Evolutionary conservation across 495 filamentous ascomycete species (phyloP).

Genomic region (Tetracladium setigerum): DNA sequence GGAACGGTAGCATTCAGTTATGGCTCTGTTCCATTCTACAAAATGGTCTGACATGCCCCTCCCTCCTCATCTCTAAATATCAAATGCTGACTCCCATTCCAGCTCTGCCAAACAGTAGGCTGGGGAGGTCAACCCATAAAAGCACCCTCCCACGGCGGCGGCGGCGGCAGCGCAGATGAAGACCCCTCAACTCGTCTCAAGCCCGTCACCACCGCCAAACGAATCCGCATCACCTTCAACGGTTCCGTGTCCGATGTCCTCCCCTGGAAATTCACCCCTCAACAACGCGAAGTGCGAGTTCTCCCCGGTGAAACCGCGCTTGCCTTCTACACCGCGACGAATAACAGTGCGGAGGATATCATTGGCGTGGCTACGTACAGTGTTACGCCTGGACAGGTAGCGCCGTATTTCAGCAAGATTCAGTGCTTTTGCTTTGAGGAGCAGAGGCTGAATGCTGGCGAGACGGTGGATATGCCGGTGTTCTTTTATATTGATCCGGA

Average conservation of each 20-base stretch:
- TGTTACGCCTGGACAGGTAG: constrained; percentile 91
- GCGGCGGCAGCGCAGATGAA: constrained; percentile 25
- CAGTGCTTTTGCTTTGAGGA: constrained; percentile 99
- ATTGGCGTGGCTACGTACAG: constrained; percentile 97
- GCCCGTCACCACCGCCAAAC: constrained; percentile 72
- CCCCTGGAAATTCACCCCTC: constrained; percentile 94
- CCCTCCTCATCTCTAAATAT: background rate
- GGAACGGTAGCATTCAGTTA: constrained; percentile 90
- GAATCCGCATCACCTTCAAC: constrained; percentile 93
- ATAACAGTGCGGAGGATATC: constrained; percentile 80
- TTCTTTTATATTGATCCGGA: constrained; percentile 99
- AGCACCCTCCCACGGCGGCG: constrained; percentile 57
- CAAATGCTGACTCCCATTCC: background rate
- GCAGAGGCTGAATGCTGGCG: constrained; percentile 84
- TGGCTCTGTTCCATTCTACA: constrained; percentile 94
- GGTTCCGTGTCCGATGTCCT: constrained; percentile 90
- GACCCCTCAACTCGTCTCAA: constrained; percentile 66
- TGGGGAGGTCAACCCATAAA: constrained; percentile 91
- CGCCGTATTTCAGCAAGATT: constrained; percentile 98
- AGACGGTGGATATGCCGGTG: constrained; percentile 99
- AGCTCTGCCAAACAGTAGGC: constrained; percentile 96
- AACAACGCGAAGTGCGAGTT: constrained; percentile 94
- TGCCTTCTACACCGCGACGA: constrained; percentile 96
- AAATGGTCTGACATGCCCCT: constrained; percentile 57
- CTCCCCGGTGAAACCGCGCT: constrained; percentile 94